Evolutionary conservation across 2,329 filamentous ascomycete species (phyloP).

Genomic region (Colletotrichum australisinense): DNA sequence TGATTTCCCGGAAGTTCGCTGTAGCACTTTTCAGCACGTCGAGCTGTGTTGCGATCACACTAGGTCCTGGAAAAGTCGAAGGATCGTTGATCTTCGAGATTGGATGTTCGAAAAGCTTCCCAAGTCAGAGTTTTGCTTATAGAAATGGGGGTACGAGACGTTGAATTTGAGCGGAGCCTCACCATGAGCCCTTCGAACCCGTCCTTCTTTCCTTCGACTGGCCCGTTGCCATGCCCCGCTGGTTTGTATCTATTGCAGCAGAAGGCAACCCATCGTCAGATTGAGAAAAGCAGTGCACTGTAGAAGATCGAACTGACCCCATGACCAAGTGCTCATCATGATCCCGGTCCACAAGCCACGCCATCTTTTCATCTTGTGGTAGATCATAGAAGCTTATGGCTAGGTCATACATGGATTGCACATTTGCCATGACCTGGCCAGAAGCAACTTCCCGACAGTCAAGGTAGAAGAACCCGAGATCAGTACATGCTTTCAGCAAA

Average conservation of each 20-base stretch:
- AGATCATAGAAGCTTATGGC: constrained; percentile 12
- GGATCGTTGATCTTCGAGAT: constrained; percentile 8
- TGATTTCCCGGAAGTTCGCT: constrained; percentile 5
- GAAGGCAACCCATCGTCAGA: too few species aligned
- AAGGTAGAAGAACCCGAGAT: constrained; percentile 18
- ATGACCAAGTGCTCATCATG: constrained; percentile 19
- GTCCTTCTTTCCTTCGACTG: constrained; percentile 15
- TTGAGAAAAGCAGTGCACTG: too few species aligned
- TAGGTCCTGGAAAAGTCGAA: constrained; percentile 4
- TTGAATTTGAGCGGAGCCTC: neutral
- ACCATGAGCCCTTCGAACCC: constrained; percentile 19
- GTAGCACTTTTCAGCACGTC: neutral
- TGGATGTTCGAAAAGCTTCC: constrained; percentile 11
- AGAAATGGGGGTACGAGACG: neutral
- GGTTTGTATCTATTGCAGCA: constrained; percentile 10
- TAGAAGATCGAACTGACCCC: neutral
- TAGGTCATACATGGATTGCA: constrained; percentile 7
- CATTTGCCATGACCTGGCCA: constrained; percentile 3
- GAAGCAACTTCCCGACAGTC: constrained; percentile 6
- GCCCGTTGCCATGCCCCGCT: constrained; percentile 19
- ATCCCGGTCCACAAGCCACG: constrained; percentile 17
- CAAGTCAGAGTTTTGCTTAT: neutral
- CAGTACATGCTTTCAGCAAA: constrained; percentile 15
- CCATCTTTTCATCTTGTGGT: neutral
- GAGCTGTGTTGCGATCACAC: constrained; percentile 1